A percentile compares a stretch with the other conserved stretches of the same genome.
These are phyloP conservation scores for Boehmeria nivea DNA, from an alignment of 306 rosid species.

Conservation along the genomic window DNA sequence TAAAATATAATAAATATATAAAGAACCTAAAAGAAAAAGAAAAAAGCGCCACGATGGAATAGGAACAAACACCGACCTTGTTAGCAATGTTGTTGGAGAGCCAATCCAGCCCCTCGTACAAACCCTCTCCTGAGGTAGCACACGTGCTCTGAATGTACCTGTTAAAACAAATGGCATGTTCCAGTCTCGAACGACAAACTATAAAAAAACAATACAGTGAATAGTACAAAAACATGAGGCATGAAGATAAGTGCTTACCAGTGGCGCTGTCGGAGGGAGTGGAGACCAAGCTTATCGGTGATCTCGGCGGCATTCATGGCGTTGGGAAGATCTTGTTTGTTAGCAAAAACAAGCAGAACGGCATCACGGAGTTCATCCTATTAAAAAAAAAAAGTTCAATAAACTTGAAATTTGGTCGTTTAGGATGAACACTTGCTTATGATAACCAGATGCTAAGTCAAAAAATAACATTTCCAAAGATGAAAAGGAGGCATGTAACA, in stretches of 20 bases:
- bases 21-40: too few relatives aligned
- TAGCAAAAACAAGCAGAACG: conserved; percentile 95
- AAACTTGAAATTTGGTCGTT: too few relatives aligned
- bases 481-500: neutral
- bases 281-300: conserved; percentile 98
- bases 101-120: conserved; percentile 98
- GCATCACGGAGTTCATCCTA: conserved; percentile 99
- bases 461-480: neutral
- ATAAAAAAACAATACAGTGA: neutral
- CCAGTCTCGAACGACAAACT: neutral
- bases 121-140: conserved; percentile 99
- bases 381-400: conserved; percentile 6
- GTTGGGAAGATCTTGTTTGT: conserved; percentile 99
- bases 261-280: conserved; percentile 99
- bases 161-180: conserved; percentile 26
- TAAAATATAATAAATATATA: too few relatives aligned
- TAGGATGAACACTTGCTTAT: neutral
- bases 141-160: conserved; percentile 99
- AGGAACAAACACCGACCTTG: conserved; percentile 39
- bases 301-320: conserved; percentile 99
- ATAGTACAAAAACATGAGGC: neutral
- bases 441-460: too few relatives aligned
- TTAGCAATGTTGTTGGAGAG: conserved; percentile 99
- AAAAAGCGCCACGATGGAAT: too few relatives aligned
- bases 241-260: conserved; percentile 43